Base-by-base conservation (phyloP, 805 yeast species). In the Myxozyma vanderwaltii region DNA sequence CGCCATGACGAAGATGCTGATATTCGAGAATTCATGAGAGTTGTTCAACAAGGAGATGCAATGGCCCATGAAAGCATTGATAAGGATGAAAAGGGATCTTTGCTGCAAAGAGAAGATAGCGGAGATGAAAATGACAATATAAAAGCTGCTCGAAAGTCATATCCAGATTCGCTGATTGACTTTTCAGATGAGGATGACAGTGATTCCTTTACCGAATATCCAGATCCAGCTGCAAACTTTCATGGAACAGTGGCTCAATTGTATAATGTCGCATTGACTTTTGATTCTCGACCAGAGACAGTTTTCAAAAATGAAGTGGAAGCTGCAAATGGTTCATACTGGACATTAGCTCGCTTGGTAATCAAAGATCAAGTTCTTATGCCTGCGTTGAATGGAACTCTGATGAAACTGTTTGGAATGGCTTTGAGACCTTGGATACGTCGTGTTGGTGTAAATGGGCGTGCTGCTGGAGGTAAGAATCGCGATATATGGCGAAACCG, bases 311-410 rank as follows among this genome's bases (percentile, higher is more conserved):
- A 56, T 8, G 44, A 67, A 4, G 46, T 66, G 15, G 38, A 58
- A 3, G n/a, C 23, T 8, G 47, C 67, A 12, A 41, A 56, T 17
- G 65, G 63, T 1, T 58, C 66, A 12, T 21, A 35, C 26, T 35
- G 38, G 26, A 26, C n/a, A 19, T 50, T 59, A 7, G 58, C 54
- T 2, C 50, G 26, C 51, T 47, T 63, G 8, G 59, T 65, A 4
- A 6, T 66, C 29, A 41, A 57, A 19, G 69, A 66, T 39, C 69
- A 66, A 45, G 55, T 60, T 6, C 5, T 66, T 19, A 43, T 43
- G 24, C 69, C 63, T 2, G 56, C 62, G 15, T 43, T 54, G 19
- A 65, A 66, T 45, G 69, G 69, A 8, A 51, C 53, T 23, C 50
- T 58, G 8, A 46, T 60, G 54, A 26, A 33, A n/a, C 33, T 66